Evolutionary conservation across 164 flowering plant species (phyloP).

Genomic region (Magnolia kwangsiensis): DNA sequence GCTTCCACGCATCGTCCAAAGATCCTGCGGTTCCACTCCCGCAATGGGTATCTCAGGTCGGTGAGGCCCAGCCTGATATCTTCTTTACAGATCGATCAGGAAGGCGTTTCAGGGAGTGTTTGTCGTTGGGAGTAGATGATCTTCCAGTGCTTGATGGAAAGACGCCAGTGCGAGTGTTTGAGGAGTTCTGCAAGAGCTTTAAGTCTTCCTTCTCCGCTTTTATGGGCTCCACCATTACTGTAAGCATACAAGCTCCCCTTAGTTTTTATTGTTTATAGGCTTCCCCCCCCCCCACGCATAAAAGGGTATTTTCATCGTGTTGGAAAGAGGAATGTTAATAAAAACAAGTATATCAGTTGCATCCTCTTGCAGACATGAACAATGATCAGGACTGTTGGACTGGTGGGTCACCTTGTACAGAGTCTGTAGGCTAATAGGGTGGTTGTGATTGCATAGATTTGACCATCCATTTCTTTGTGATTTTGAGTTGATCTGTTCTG

Average conservation of each 20-base stretch:
- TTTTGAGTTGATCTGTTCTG: no score
- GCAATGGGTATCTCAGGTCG: slow-evolving; percentile 65
- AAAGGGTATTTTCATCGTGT: no score
- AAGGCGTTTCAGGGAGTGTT: slow-evolving; percentile 50
- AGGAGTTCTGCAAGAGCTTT: slow-evolving; percentile 67
- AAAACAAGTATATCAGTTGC: no score
- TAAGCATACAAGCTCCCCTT: slow-evolving; percentile 24
- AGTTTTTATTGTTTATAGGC: neutral
- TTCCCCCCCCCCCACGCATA: no score
- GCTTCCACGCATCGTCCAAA: slow-evolving; percentile 61
- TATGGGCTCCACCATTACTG: slow-evolving; percentile 82
- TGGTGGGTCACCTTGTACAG: no score
- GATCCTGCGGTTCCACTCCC: slow-evolving; percentile 55
- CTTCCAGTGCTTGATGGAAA: slow-evolving; percentile 73
- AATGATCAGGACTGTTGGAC: no score
- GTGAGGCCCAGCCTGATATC: slow-evolving; percentile 52
- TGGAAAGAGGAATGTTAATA: no score
- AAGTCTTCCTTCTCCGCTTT: slow-evolving; percentile 55
- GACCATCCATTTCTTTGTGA: no score
- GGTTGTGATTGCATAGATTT: no score
- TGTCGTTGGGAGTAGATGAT: slow-evolving; percentile 75
- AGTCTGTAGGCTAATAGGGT: no score
- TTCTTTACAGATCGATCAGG: slow-evolving; percentile 67
- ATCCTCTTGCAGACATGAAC: no score
- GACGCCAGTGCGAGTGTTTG: slow-evolving; percentile 72